These are phyloP conservation scores for Huntiella abstrusa DNA, from an alignment of 2,329 filamentous ascomycete species.

Conservation along the genomic window DNA sequence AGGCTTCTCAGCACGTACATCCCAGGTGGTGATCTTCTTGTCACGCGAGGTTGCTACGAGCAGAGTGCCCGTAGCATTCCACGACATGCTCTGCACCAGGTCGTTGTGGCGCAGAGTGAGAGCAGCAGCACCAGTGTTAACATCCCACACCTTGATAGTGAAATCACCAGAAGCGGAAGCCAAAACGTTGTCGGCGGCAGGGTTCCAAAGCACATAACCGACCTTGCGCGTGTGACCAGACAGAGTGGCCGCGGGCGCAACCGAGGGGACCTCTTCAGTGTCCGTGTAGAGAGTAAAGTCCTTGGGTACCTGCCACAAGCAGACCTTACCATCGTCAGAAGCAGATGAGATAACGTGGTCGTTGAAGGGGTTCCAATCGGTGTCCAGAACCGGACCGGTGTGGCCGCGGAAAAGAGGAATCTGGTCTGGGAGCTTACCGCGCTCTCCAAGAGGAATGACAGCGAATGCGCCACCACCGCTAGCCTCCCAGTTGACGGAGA, in stretches of 20 bases:
- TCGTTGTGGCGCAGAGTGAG: constrained; percentile 71
- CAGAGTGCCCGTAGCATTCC: constrained; percentile 76
- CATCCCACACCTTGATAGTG: constrained; percentile 90
- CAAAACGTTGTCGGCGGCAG: constrained; percentile 83
- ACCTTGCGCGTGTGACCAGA: constrained; percentile 89
- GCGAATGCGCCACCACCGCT: constrained; percentile 93
- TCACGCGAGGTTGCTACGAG: constrained; percentile 87
- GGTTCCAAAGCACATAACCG: constrained; percentile 95
- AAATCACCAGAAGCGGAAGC: constrained; percentile 91
- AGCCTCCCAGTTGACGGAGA: constrained; percentile 96
- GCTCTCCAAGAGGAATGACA: constrained; percentile 78
- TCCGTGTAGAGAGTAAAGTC: constrained; percentile 73
- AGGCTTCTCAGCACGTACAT: constrained; percentile 79
- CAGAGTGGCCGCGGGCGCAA: constrained; percentile 64
- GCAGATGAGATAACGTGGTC: constrained; percentile 82
- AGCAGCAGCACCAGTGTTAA: constrained; percentile 56
- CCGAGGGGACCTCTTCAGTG: constrained; percentile 63
- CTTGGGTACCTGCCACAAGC: constrained; percentile 86
- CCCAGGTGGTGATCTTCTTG: constrained; percentile 97
- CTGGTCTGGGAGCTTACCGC: constrained; percentile 75
- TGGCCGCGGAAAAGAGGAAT: constrained; percentile 92
- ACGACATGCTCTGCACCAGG: constrained; percentile 87
- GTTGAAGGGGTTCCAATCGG: constrained; percentile 97
- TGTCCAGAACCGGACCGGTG: constrained; percentile 88
- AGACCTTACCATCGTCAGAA: constrained; percentile 92